Percentiles rank a stretch among this genome's conserved stretches.
phyloP scores from a whole-genome alignment of 345 rosid genomes.

The Theobroma cacao region DNA sequence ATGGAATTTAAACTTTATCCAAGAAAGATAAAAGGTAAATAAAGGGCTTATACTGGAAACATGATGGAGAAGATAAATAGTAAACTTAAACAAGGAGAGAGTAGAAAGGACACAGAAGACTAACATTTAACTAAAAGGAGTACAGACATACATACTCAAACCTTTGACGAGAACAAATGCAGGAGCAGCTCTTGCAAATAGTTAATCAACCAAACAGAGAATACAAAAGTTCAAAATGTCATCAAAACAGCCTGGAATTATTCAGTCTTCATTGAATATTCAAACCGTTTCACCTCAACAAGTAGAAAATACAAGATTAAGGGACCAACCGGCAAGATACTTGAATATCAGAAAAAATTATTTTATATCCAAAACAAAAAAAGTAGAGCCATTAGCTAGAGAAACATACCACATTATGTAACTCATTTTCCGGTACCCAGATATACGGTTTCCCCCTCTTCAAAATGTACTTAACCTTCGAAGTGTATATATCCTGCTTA shows the following conservation, averaged over 20 bases:
- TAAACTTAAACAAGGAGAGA: neutral
- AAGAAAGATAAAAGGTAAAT: neutral
- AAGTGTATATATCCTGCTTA: constrained; percentile 59
- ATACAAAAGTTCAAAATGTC: neutral
- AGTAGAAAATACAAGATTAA: neutral
- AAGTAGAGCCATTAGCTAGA: neutral
- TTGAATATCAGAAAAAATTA: neutral
- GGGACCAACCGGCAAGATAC: neutral
- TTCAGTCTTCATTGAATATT: neutral
- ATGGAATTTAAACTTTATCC: neutral
- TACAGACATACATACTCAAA: neutral
- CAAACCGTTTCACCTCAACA: neutral
- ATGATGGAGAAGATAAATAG: neutral
- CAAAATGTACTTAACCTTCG: constrained; percentile 75
- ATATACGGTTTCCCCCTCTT: constrained; percentile 75
- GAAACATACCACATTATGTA: constrained; percentile 71
- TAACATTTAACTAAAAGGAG: neutral
- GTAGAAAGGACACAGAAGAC: neutral
- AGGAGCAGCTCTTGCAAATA: neutral
- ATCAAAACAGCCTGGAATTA: neutral
- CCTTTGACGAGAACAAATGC: neutral
- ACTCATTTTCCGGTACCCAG: constrained; percentile 78
- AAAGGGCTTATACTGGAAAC: neutral
- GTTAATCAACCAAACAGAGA: neutral
- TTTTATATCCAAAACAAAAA: neutral